Base-by-base conservation (phyloP, 2,329 filamentous ascomycete genomes). In the Alternaria panax region DNA sequence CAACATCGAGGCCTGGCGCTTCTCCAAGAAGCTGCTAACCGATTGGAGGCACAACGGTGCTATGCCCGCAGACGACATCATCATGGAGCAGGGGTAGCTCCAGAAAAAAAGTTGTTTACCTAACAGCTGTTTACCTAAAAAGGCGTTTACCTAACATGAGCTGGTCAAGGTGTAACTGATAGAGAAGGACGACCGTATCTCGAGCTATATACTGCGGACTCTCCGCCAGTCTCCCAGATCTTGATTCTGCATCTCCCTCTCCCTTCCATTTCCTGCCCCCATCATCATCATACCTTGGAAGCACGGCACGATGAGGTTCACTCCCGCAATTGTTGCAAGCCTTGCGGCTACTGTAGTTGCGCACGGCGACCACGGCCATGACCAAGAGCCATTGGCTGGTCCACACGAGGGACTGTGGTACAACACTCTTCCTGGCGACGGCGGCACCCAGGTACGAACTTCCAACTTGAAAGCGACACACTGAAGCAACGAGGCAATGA, bases 351-450 rank as follows among this genome's bases (percentile, higher is more conserved):
- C 83, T 52, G 87, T 80, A 24, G 75, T 83, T 55, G 88, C 87
- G 54, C 90, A 92, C 70, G 84, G 83, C 50, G 79, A 81, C 54
- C 83, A 87, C 60, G 81, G 81, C 55, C 81, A 86, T 42, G 72
- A 82, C 45, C 89, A 92, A 75, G 83, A 85, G 59, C 78, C 85
- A 43, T 81, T 90, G 50, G 79, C 85, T 27, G 92, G 92, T 0
- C 92, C 92, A 41, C 90, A 89, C 69, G 83, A 91, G 75, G 85
- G 87, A 27, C 75, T 95, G 45, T 96, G 92, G 92, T 96, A 94
- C 78, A 94, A 92, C 76, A 88, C 82, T 1, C 81, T 96, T 5
- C 92, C 92, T 4, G 92, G 92, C 34, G 92, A 95, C 78, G 92
- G 92, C 25, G 92, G 92, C 56, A 95, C 88, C 38, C 91, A 95